Conservation (phyloP, 768 basidiomycete genomes). For the Boletus speciosus region DNA sequence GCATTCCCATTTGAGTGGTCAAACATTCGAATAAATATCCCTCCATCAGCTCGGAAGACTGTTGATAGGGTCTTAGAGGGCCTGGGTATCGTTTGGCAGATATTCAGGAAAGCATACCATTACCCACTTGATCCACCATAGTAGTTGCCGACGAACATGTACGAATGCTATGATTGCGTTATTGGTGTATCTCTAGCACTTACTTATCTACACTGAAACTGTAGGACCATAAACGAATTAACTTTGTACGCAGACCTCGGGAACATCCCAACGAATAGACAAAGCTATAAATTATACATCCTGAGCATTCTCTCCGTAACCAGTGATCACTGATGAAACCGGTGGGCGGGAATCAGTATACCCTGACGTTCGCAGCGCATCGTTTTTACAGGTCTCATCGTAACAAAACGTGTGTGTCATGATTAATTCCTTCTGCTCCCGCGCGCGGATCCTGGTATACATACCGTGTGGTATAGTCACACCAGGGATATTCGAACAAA, state of each 20-base stretch:
- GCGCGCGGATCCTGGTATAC: too few relatives aligned
- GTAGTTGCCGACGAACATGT: conserved; percentile 2
- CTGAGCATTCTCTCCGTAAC: not conserved
- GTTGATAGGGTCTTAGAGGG: conserved; percentile 28
- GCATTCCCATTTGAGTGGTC: conserved; percentile 29
- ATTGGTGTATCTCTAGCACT: conserved; percentile 13
- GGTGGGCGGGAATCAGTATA: too few relatives aligned
- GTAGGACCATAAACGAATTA: not conserved
- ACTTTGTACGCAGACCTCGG: not conserved
- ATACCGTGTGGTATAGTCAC: too few relatives aligned
- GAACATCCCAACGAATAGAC: not conserved
- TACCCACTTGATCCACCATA: conserved; percentile 35
- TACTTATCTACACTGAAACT: not conserved
- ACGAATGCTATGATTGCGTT: conserved; percentile 5
- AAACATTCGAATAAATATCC: conserved; percentile 23
- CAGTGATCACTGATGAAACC: too few relatives aligned
- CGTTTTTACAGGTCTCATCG: too few relatives aligned
- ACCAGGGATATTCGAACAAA: too few relatives aligned
- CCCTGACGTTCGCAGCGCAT: too few relatives aligned
- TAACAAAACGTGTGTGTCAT: too few relatives aligned
- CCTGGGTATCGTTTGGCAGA: conserved; percentile 28
- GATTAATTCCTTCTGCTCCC: too few relatives aligned
- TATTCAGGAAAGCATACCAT: conserved; percentile 31
- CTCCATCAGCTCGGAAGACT: conserved; percentile 20
- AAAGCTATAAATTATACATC: not conserved